These are phyloP conservation scores for Peronospora farinosa DNA, from an alignment of 352 stramenopile species.

Conservation along the genomic window DNA sequence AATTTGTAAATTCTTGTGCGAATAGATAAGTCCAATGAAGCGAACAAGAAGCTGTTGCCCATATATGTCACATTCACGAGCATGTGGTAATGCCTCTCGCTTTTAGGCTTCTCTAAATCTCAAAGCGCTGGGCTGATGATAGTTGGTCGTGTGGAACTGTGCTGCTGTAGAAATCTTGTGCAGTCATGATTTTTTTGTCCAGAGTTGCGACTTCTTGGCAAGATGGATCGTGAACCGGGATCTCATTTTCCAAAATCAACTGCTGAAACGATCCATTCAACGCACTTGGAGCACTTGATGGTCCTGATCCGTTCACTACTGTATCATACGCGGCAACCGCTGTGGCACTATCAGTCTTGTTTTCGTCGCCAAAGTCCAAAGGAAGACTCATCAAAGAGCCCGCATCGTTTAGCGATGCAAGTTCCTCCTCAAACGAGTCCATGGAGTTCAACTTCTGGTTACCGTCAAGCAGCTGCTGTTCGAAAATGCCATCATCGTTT, in stretches of 20 bases:
- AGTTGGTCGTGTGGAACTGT: slow-evolving; percentile 40
- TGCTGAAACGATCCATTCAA: slow-evolving; percentile 30
- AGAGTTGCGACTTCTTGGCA: slow-evolving; percentile 7
- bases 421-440: slow-evolving; percentile 37
- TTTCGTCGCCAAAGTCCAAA: slow-evolving; percentile 23
- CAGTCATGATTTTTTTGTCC: slow-evolving; percentile 37
- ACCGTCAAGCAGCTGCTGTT: slow-evolving; percentile 30
- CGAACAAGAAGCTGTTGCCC: slow-evolving; percentile 6
- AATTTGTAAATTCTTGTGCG: slow-evolving; percentile 21
- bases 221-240: slow-evolving; percentile 23
- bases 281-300: slow-evolving; percentile 4
- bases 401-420: slow-evolving; percentile 33
- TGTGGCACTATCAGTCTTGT: slow-evolving; percentile 16
- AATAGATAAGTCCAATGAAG: slow-evolving; percentile 27
- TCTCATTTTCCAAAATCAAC: slow-evolving; percentile 35
- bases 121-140: slow-evolving; percentile 40
- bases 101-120: slow-evolving; percentile 36
- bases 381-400: slow-evolving; percentile 30
- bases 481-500: slow-evolving; percentile 18
- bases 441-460: slow-evolving; percentile 29
- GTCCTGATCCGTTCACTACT: slow-evolving; percentile 16
- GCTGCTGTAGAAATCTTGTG: slow-evolving; percentile 51
- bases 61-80: slow-evolving; percentile 1
- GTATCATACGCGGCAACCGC: slow-evolving; percentile 17
- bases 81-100: slow-evolving; percentile 4